Percentiles rank a stretch among this genome's conserved stretches.
Evolutionary conservation across 192 early-diverging fungal genomes (phyloP).

Genomic region (Rhizoclosmatium globosum): DNA sequence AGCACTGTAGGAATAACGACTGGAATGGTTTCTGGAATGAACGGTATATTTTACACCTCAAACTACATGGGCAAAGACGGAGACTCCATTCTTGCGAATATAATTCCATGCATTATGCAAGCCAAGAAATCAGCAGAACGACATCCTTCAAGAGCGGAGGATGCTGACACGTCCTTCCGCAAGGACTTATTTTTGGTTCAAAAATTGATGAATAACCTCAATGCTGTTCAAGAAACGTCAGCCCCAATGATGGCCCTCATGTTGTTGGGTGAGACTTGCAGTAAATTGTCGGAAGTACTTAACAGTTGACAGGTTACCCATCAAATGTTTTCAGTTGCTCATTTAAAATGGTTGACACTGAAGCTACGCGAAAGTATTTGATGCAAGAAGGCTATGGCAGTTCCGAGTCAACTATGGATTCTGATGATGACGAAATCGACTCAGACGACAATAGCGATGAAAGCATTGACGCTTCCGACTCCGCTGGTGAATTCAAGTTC

Average conservation of each 20-base stretch:
- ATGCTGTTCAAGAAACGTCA: not conserved
- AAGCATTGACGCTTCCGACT: no score
- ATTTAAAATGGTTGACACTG: not conserved
- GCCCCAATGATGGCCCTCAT: not conserved
- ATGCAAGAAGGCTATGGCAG: no score
- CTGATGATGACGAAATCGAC: no score
- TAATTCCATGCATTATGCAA: not conserved
- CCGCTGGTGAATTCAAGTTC: no score
- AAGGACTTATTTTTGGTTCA: not conserved
- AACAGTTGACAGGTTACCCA: no score
- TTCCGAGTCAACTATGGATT: no score
- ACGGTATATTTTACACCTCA: not conserved
- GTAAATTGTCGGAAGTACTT: no score
- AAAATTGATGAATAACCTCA: not conserved
- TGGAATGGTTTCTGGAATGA: not conserved
- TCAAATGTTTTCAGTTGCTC: not conserved
- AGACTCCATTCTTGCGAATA: not conserved
- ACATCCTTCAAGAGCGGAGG: not conserved
- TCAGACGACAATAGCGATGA: no score
- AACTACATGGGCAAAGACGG: not conserved
- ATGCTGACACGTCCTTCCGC: not conserved
- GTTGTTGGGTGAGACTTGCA: not conserved
- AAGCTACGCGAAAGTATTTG: not conserved
- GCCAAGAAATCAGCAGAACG: not conserved
- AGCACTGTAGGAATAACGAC: not conserved